These are phyloP conservation scores for Angophora floribunda DNA, from an alignment of 345 rosid genomes.

Conservation along the genomic window DNA sequence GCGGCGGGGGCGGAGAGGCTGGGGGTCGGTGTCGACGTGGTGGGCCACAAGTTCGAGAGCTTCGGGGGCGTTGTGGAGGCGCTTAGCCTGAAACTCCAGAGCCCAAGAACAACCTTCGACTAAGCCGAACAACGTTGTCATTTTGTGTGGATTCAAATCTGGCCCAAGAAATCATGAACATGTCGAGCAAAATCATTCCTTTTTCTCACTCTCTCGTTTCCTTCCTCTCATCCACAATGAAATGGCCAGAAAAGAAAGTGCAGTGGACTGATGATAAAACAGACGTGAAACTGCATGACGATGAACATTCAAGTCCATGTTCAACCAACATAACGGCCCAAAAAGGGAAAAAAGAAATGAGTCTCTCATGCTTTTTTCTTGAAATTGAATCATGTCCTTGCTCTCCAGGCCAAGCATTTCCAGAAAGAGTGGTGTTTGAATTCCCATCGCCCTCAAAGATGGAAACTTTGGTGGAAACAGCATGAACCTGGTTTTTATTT, in stretches of 20 bases:
- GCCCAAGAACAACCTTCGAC: neutral
- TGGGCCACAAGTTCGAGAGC: slow-evolving; percentile 21
- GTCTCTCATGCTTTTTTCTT: neutral
- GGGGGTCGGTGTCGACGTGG: slow-evolving; percentile 38
- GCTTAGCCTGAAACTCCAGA: slow-evolving; percentile 10
- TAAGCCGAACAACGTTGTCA: neutral
- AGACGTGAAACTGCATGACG: neutral
- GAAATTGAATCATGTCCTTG: neutral
- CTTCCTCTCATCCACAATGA: neutral
- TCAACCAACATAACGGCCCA: neutral
- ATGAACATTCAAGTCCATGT: neutral
- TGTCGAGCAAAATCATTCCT: neutral
- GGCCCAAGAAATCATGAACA: neutral
- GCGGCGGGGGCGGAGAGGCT: slow-evolving; percentile 46
- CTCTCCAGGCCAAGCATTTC: neutral
- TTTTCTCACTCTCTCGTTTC: neutral
- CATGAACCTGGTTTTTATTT: neutral
- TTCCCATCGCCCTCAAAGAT: neutral
- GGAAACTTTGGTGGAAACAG: neutral
- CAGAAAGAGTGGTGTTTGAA: neutral
- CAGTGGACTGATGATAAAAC: neutral
- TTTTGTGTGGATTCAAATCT: neutral
- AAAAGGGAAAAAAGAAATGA: neutral
- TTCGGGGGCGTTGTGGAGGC: slow-evolving; percentile 41
- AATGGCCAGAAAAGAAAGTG: neutral